phyloP scores from a whole-genome alignment of 2,329 filamentous ascomycete genomes.

The Aureobasidium sp. region DNA sequence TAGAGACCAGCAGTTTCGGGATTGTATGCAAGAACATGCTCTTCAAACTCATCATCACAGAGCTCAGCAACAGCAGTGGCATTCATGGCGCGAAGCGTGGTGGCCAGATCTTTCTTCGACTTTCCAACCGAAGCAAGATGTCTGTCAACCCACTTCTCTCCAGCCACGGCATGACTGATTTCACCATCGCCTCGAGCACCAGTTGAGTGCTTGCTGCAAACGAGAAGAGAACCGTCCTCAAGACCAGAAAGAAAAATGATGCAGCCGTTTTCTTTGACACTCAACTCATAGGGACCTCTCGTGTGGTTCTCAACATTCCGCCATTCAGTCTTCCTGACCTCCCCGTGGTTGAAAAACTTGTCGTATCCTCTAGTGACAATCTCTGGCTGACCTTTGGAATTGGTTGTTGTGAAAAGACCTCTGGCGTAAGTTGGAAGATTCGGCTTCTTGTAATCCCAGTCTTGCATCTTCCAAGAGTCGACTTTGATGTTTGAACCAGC shows the following conservation, averaged over 20 bases:
- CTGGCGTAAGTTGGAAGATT: conserved; percentile 87
- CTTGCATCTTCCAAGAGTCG: conserved; percentile 87
- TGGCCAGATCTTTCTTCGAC: conserved; percentile 70
- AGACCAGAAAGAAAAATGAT: conserved; percentile 96
- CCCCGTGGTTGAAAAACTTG: conserved; percentile 95
- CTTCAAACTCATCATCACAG: conserved; percentile 92
- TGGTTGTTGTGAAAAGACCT: conserved; percentile 82
- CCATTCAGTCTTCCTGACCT: conserved; percentile 80
- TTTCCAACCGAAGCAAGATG: conserved; percentile 74
- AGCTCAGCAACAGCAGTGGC: conserved; percentile 93
- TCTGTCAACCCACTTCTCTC: conserved; percentile 72
- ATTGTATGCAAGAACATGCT: conserved; percentile 88
- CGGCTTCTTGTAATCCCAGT: conserved; percentile 89
- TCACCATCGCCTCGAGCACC: conserved; percentile 65
- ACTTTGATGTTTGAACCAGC: conserved; percentile 61
- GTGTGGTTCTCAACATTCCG: conserved; percentile 67
- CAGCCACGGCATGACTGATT: conserved; percentile 75
- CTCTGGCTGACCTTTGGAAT: conserved; percentile 58
- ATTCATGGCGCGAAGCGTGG: conserved; percentile 69
- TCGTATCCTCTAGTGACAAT: conserved; percentile 90
- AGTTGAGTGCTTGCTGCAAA: conserved; percentile 99
- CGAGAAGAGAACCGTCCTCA: conserved; percentile 79
- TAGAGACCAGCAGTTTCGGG: conserved; percentile 82
- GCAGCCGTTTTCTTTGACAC: conserved; percentile 98
- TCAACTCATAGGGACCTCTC: conserved; percentile 84